phyloP scores from a whole-genome alignment of 352 stramenopile genomes.

The Globisporangium orthogonon region DNA sequence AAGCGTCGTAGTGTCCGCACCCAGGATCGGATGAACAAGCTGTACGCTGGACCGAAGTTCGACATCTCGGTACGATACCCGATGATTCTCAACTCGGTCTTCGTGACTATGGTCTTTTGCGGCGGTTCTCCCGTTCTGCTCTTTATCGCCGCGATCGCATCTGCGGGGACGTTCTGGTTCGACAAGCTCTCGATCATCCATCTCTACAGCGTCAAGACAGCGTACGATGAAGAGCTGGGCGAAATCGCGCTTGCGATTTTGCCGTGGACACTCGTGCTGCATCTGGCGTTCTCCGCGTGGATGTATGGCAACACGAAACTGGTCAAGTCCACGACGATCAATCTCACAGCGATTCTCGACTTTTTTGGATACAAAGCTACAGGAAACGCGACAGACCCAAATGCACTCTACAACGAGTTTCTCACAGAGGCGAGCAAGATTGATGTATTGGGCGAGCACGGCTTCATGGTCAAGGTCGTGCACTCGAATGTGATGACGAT shows the following conservation, averaged over 20 bases:
- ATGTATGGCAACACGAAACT: constrained; percentile 78
- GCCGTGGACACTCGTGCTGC: constrained; percentile 63
- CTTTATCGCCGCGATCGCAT: constrained; percentile 63
- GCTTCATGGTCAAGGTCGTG: constrained; percentile 65
- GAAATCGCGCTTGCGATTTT: constrained; percentile 46
- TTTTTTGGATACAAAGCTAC: constrained; percentile 24
- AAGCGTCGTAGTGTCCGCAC: constrained; percentile 42
- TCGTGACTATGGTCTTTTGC: constrained; percentile 80
- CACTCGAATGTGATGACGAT: constrained; percentile 69
- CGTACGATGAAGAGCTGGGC: constrained; percentile 75
- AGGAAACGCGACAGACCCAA: constrained; percentile 17
- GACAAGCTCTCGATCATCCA: constrained; percentile 78
- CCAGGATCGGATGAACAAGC: constrained; percentile 68
- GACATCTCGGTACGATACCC: constrained; percentile 78
- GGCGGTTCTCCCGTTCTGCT: constrained; percentile 74
- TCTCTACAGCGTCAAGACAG: constrained; percentile 71
- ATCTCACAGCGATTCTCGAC: constrained; percentile 34
- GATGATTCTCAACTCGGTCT: constrained; percentile 79
- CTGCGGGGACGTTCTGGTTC: constrained; percentile 62
- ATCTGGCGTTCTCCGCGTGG: constrained; percentile 74
- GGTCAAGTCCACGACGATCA: constrained; percentile 45
- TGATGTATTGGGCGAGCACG: constrained; percentile 40
- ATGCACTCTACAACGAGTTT: constrained; percentile 35
- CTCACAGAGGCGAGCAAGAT: constrained; percentile 31
- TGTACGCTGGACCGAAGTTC: constrained; percentile 70